Conservation (phyloP, 345 rosid species). For the Syzygium grande region DNA sequence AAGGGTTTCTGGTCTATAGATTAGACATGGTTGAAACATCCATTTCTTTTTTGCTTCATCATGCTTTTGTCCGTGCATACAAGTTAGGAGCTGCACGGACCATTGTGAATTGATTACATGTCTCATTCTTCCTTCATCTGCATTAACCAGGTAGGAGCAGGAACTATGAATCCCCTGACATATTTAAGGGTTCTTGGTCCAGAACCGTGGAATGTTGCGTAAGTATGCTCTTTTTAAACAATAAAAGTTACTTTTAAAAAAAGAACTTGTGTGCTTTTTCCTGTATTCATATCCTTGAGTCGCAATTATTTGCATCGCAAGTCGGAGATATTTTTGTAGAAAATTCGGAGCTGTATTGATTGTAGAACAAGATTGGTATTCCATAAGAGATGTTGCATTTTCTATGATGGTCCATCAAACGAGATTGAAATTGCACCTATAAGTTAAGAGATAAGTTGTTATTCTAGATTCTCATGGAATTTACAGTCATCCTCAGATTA, state of each 20-base stretch:
- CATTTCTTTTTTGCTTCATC: background rate
- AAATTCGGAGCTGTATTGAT: background rate
- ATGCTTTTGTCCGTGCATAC: background rate
- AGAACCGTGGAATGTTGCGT: conserved; percentile 98
- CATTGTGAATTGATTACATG: background rate
- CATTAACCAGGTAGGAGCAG: conserved; percentile 77
- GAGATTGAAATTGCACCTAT: background rate
- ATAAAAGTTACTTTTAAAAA: background rate
- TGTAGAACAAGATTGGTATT: background rate
- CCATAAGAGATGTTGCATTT: background rate
- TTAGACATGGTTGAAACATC: background rate
- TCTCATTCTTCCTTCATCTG: background rate
- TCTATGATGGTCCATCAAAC: background rate
- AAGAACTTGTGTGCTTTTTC: background rate
- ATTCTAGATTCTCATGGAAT: background rate
- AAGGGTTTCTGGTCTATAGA: background rate
- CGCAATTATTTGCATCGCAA: background rate
- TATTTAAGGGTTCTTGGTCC: conserved; percentile 94
- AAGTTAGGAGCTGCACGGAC: background rate
- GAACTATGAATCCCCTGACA: conserved; percentile 96
- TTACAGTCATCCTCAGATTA: background rate
- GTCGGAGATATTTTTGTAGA: background rate
- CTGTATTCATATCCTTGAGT: background rate
- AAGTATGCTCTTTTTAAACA: conserved; percentile 21
- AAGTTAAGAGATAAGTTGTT: background rate